These are phyloP conservation scores for Ascomycota sp. DNA, from an alignment of 2,329 filamentous ascomycete genomes.

Conservation along the genomic window DNA sequence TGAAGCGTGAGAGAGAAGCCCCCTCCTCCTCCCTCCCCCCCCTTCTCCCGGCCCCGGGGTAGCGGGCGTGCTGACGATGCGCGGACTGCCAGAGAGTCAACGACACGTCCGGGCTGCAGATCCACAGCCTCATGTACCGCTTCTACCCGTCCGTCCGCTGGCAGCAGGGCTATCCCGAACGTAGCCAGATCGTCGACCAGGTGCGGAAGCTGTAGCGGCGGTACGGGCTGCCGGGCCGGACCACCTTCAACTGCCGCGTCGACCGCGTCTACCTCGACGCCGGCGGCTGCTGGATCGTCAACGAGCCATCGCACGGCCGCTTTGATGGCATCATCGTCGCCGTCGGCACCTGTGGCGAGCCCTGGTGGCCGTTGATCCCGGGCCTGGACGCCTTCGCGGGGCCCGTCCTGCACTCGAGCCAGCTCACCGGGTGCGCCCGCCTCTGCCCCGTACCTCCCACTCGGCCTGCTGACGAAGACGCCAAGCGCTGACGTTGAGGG, in stretches of 20 bases:
- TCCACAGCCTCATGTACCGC: slow-evolving; percentile 72
- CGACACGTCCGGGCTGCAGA: slow-evolving; percentile 63
- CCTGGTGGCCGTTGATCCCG: slow-evolving; percentile 49
- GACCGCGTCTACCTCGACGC: slow-evolving; percentile 49
- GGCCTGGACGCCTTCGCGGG: slow-evolving; percentile 57
- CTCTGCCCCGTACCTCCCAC: not conserved
- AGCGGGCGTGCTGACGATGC: no score
- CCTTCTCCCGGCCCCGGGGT: no score
- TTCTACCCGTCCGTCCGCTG: slow-evolving; percentile 68
- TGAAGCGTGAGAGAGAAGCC: slow-evolving; percentile 48
- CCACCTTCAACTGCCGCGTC: slow-evolving; percentile 50
- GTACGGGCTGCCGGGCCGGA: slow-evolving; percentile 51
- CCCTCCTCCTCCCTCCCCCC: not conserved
- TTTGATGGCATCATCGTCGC: slow-evolving; percentile 67
- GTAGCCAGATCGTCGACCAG: slow-evolving; percentile 54
- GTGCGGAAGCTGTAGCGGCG: slow-evolving; percentile 53
- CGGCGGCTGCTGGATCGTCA: slow-evolving; percentile 57
- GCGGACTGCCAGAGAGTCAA: slow-evolving; percentile 41
- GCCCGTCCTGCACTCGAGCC: slow-evolving; percentile 52
- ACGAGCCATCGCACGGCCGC: slow-evolving; percentile 44
- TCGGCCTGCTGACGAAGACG: slow-evolving; percentile 5
- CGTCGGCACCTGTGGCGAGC: slow-evolving; percentile 61
- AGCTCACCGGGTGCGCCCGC: slow-evolving; percentile 43
- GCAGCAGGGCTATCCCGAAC: slow-evolving; percentile 55
- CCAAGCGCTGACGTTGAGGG: slow-evolving; percentile 43